Evolutionary conservation across 2,329 filamentous ascomycete genomes (phyloP), one percentile per base, ranked within the genome.

Genomic region (Thielaviopsis euricoi): DNA sequence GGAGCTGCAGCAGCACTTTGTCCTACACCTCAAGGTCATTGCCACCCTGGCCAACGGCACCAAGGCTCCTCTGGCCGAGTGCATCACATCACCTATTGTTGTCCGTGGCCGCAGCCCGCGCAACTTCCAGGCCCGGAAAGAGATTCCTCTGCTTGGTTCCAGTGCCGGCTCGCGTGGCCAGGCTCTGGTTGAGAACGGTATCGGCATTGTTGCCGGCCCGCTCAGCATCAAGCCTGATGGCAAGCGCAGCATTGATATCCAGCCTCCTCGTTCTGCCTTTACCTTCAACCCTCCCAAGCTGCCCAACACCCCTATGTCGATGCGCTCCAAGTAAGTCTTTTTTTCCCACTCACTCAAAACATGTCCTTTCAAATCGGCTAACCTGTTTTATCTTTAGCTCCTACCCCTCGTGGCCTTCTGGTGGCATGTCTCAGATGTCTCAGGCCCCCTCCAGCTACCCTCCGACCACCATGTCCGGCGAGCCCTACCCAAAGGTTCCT

Each of bases 1-100:
- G 73, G 91, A 97, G 69, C 78, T 97, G 52, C 91, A 97, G 68
- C 91, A 97, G 67, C 91, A 97, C 71, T 97, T 97, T 69, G 83
- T 95, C 12, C 78, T 97, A 59, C 85, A 89, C 62, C 74, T 97
- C 55, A 95, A 91, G 69, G 84, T 95, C 10, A 76, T 90, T 62
- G 90, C 85, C 17, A 93, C 88, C 0, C 73, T 97, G 54, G 80
- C 87, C 0, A 93, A 88, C 61, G 89, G 89, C n/a, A 78, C 78
- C 37, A 95, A 90, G 69, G 79, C 89, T 37, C 79, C 88, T 7
- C 77, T 96, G 55, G 86, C 86, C 55, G 90, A 96, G 70, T 83
- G 89, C 17, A 84, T 84, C 29, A 96, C 91, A 0, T 86, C 89
- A 0, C 88, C 91, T 1, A 91, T 97, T 64, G 94, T 97, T 57